These are phyloP conservation scores for Termitomyces sp. DNA, from an alignment of 768 basidiomycete species.

Conservation along the genomic window DNA sequence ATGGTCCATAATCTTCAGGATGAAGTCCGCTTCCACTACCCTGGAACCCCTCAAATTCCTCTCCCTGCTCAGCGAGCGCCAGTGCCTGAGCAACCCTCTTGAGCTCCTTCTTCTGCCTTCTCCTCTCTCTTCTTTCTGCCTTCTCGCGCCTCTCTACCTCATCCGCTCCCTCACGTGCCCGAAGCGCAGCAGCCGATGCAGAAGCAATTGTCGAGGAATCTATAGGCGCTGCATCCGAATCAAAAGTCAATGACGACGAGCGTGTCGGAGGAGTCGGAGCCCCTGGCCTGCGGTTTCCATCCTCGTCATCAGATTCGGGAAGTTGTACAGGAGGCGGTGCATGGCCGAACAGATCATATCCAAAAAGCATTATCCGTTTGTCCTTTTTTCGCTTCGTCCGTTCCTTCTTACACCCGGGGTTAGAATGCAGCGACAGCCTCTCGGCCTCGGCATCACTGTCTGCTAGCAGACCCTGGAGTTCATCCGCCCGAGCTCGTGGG, in stretches of 20 bases:
- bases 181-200: constrained; percentile 32
- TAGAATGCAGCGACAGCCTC: constrained; percentile 63
- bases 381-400: constrained; percentile 24
- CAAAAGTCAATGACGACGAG: constrained; percentile 39
- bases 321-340: constrained; percentile 43
- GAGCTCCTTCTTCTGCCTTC: constrained; percentile 12
- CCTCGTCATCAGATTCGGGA: constrained; percentile 50
- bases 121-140: constrained; percentile 45
- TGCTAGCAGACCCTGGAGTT: constrained; percentile 34
- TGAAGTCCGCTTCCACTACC: constrained; percentile 26
- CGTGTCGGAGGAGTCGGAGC: constrained; percentile 10
- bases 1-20: constrained; percentile 15
- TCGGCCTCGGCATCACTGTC: constrained; percentile 51
- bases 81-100: constrained; percentile 31
- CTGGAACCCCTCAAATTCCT: constrained; percentile 63
- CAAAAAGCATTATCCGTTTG: constrained; percentile 52
- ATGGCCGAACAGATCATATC: constrained; percentile 63
- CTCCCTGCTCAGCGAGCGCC: constrained; percentile 27
- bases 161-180: constrained; percentile 33
- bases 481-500: constrained; percentile 30
- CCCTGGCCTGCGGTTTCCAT: constrained; percentile 7
- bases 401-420: constrained; percentile 30
- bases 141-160: constrained; percentile 37
- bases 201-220: constrained; percentile 53
- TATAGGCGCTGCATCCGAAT: constrained; percentile 67